A percentile compares a stretch with the other conserved stretches of the same genome.
Conservation (phyloP, 2,329 filamentous ascomycete genomes). For the Pyricularia sp. region DNA sequence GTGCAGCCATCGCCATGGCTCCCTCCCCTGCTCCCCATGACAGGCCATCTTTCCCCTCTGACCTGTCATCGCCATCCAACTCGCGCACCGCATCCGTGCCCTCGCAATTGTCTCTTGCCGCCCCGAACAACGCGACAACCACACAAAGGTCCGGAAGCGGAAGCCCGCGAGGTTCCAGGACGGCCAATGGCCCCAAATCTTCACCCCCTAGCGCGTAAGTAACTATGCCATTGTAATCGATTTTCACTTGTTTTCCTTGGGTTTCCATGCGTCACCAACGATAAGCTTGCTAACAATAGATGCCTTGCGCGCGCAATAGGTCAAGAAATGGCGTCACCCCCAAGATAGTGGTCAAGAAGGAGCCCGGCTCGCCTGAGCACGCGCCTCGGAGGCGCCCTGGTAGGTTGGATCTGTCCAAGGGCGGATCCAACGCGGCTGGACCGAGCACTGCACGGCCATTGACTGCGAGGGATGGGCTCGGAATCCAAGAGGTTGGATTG, state of each 20-base stretch:
- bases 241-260: slow-evolving; percentile 12
- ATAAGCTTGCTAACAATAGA: slow-evolving; percentile 6
- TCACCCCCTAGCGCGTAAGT: slow-evolving; percentile 54
- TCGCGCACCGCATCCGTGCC: slow-evolving; percentile 25
- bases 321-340: slow-evolving; percentile 48
- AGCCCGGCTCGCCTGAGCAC: slow-evolving; percentile 80
- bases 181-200: slow-evolving; percentile 34
- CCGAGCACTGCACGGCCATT: slow-evolving; percentile 61
- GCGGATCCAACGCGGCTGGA: slow-evolving; percentile 37
- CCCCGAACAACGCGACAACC: slow-evolving; percentile 29
- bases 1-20: slow-evolving; percentile 59
- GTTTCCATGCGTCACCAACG: slow-evolving; percentile 2
- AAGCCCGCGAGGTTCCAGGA: slow-evolving; percentile 36
- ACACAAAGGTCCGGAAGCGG: slow-evolving; percentile 39
- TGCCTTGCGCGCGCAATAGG: slow-evolving; percentile 18
- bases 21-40: slow-evolving; percentile 60
- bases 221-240: slow-evolving; percentile 7
- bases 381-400: slow-evolving; percentile 66
- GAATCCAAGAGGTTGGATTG: slow-evolving; percentile 85
- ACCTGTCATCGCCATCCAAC: slow-evolving; percentile 31
- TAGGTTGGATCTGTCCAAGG: slow-evolving; percentile 68
- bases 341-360: slow-evolving; percentile 93
- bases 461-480: slow-evolving; percentile 69
- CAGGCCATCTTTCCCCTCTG: slow-evolving; percentile 39
- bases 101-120: slow-evolving; percentile 24